phyloP scores from a whole-genome alignment of 108 stramenopile species.

The Nitzschia sp. region DNA sequence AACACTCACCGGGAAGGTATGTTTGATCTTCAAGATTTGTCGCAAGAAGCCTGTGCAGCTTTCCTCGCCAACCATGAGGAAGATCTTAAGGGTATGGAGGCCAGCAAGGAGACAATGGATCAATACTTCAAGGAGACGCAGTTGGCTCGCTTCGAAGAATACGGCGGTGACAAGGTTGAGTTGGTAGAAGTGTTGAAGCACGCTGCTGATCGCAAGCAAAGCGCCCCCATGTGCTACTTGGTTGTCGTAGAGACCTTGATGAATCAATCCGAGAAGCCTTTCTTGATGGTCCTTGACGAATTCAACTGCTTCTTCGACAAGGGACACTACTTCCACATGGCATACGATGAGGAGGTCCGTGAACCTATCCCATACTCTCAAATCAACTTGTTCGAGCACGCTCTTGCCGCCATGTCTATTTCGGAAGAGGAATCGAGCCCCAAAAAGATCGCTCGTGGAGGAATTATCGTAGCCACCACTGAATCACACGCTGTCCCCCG shows the following conservation, averaged over 20 bases:
- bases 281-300: slow-evolving; percentile 74
- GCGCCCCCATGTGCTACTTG: slow-evolving; percentile 68
- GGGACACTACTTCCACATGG: slow-evolving; percentile 81
- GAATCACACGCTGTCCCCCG: slow-evolving; percentile 64
- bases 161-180: slow-evolving; percentile 28
- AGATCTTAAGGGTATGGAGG: slow-evolving; percentile 50
- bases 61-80: slow-evolving; percentile 51
- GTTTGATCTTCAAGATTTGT: slow-evolving; percentile 73
- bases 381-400: slow-evolving; percentile 73
- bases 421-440: slow-evolving; percentile 28
- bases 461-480: slow-evolving; percentile 62
- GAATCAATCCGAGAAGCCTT: slow-evolving; percentile 68
- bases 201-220: slow-evolving; percentile 41
- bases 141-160: slow-evolving; percentile 36
- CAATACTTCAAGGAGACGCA: slow-evolving; percentile 60
- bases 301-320: slow-evolving; percentile 78
- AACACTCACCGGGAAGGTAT: slow-evolving; percentile 50
- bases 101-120: slow-evolving; percentile 39
- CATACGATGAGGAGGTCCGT: slow-evolving; percentile 64
- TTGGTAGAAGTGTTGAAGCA: slow-evolving; percentile 57
- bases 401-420: slow-evolving; percentile 68
- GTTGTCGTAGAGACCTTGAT: slow-evolving; percentile 58
- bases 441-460: slow-evolving; percentile 58
- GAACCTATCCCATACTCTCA: slow-evolving; percentile 63
- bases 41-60: slow-evolving; percentile 58